A percentile compares a stretch with the other conserved stretches of the same genome.
These are phyloP conservation scores for Aspergillus baeticus DNA, from an alignment of 495 filamentous ascomycete species.

Conservation along the genomic window DNA sequence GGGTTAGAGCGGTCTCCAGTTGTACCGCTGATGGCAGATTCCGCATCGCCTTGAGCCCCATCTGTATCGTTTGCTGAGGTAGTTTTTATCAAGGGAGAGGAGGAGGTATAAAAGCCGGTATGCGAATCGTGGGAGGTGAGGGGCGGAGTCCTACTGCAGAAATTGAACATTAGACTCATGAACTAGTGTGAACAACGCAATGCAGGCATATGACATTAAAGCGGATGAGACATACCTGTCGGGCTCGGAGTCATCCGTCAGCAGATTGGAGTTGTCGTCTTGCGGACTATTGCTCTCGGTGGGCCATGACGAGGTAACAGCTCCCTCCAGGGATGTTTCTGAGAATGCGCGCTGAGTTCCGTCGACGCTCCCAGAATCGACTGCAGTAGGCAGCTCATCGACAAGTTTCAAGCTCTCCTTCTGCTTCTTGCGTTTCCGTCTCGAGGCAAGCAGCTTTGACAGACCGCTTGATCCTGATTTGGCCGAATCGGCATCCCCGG, in stretches of 20 bases:
- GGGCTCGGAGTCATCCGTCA: conserved; percentile 69
- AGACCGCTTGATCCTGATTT: conserved; percentile 44
- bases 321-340: conserved; percentile 24
- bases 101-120: conserved; percentile 75
- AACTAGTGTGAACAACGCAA: not conserved
- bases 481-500: conserved; percentile 37
- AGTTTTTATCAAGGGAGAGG: conserved; percentile 72
- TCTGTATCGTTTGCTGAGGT: conserved; percentile 39
- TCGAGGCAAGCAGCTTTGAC: conserved; percentile 52
- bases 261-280: conserved; percentile 49
- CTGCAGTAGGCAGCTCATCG: conserved; percentile 25
- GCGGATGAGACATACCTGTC: conserved; percentile 58
- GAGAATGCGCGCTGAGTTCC: conserved; percentile 7
- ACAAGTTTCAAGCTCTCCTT: conserved; percentile 31
- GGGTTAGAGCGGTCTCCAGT: conserved; percentile 24
- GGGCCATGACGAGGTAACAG: conserved; percentile 28
- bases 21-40: conserved; percentile 33
- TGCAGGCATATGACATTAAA: not conserved
- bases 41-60: conserved; percentile 23
- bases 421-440: conserved; percentile 46
- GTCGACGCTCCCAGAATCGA: conserved; percentile 20
- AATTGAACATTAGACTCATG: conserved; percentile 22
- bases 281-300: conserved; percentile 25
- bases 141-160: conserved; percentile 51
- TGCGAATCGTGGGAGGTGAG: conserved; percentile 74